Evolutionary conservation across 257 asterid species (phyloP).

Genomic region (Paraleonurus japonicus): DNA sequence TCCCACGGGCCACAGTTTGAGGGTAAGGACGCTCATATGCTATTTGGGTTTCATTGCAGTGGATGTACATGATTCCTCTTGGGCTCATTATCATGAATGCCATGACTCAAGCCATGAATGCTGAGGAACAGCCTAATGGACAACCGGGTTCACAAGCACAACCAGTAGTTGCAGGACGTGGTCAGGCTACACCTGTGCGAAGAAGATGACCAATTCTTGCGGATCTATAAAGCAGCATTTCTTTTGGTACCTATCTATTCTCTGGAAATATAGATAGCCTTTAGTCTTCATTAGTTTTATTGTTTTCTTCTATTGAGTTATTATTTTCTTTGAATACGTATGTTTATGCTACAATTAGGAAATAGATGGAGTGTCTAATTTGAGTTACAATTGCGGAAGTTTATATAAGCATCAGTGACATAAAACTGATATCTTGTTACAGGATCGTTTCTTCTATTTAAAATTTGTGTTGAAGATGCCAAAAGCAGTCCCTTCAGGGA

Average conservation of each 20-base stretch:
- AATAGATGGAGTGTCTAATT: not conserved
- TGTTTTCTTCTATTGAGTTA: not conserved
- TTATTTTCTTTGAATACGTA: not conserved
- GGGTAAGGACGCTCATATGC: not conserved
- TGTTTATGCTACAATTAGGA: not conserved
- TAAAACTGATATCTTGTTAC: not conserved
- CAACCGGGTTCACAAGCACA: conserved; percentile 64
- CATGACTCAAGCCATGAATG: conserved; percentile 91
- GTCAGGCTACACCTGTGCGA: conserved; percentile 72
- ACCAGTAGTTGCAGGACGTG: conserved; percentile 64
- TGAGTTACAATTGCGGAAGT: not conserved
- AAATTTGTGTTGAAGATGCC: not conserved
- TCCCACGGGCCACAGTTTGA: not conserved
- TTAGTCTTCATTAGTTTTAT: not conserved
- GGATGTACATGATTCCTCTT: conserved; percentile 97
- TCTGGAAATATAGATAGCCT: not conserved
- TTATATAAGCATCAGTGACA: not conserved
- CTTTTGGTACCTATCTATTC: conserved; percentile 21
- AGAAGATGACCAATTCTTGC: conserved; percentile 55
- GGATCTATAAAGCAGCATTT: conserved; percentile 10
- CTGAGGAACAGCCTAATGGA: conserved; percentile 76
- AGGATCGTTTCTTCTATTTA: not conserved
- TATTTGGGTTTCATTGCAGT: conserved; percentile 44
- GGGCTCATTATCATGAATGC: conserved; percentile 95
- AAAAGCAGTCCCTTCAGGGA: not conserved